Percentiles rank a stretch among this genome's conserved stretches.
These are phyloP conservation scores for Lodderomyces oxycetoniae DNA, from an alignment of 1,139 yeast species.

Conservation along the genomic window DNA sequence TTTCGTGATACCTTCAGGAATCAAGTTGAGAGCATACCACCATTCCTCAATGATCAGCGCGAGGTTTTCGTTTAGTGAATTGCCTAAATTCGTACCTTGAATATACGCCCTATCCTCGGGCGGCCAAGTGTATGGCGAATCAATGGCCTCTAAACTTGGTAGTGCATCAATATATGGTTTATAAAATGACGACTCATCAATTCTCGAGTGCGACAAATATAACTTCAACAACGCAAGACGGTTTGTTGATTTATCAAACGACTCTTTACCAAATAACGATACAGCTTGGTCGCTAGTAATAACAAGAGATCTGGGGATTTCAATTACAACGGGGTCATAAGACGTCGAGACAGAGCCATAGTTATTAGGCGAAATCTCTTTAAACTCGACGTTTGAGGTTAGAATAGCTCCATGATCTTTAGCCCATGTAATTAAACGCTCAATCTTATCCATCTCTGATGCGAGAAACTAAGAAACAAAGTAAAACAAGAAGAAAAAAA, in stretches of 20 bases:
- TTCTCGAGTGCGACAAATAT: constrained; percentile 38
- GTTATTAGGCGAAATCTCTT: constrained; percentile 24
- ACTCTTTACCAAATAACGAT: constrained; percentile 27
- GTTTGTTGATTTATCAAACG: constrained; percentile 20
- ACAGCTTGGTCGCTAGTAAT: constrained; percentile 44
- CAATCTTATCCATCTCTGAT: constrained; percentile 5
- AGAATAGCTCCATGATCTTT: constrained; percentile 42
- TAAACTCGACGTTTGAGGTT: constrained; percentile 21
- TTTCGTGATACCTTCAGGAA: constrained; percentile 30
- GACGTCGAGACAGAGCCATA: constrained; percentile 31
- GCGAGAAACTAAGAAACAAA: too few species aligned
- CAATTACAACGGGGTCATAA: constrained; percentile 19
- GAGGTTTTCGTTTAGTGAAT: constrained; percentile 35
- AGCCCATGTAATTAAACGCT: constrained; percentile 47
- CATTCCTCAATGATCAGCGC: constrained; percentile 44
- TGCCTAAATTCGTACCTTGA: constrained; percentile 54
- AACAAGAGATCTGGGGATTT: constrained; percentile 35
- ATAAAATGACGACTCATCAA: constrained; percentile 22
- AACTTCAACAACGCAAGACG: constrained; percentile 46
- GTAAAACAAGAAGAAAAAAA: too few species aligned
- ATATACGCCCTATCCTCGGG: constrained; percentile 46
- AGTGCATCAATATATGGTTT: constrained; percentile 54
- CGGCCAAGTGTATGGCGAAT: constrained; percentile 64
- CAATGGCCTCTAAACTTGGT: constrained; percentile 46
- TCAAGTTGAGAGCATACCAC: constrained; percentile 38